A percentile compares a stretch with the other conserved stretches of the same genome.
phyloP scores from a whole-genome alignment of 2,329 filamentous ascomycete genomes.

The Cercospora zeina region DNA sequence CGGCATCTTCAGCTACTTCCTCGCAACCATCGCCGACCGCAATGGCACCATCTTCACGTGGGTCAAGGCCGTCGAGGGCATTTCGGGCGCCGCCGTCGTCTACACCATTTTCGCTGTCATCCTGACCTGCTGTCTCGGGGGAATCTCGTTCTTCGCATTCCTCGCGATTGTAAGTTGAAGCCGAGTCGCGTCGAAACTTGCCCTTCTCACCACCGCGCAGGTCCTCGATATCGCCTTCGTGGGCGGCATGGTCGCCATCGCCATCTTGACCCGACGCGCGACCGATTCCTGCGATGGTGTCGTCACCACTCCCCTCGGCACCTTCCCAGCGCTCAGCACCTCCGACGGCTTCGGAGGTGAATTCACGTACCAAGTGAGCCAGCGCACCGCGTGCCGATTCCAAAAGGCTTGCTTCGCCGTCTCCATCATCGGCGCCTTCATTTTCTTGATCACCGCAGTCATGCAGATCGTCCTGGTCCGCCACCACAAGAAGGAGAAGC shows the following conservation, averaged over 20 bases:
- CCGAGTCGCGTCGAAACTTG: neutral
- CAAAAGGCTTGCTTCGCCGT: constrained; percentile 77
- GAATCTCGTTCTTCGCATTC: constrained; percentile 69
- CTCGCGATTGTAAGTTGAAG: constrained; percentile 57
- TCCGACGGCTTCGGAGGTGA: constrained; percentile 54
- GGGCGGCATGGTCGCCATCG: constrained; percentile 78
- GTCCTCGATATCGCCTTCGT: constrained; percentile 75
- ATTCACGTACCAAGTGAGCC: constrained; percentile 49
- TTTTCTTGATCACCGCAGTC: constrained; percentile 72
- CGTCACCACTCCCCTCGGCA: constrained; percentile 69
- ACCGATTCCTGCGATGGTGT: constrained; percentile 64
- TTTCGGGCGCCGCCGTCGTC: constrained; percentile 71
- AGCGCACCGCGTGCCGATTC: constrained; percentile 68
- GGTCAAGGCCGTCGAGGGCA: constrained; percentile 61
- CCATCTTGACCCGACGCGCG: constrained; percentile 70
- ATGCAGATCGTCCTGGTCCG: constrained; percentile 68
- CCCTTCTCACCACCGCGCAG: constrained; percentile 8
- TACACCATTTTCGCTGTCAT: constrained; percentile 74
- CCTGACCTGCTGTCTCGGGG: constrained; percentile 76
- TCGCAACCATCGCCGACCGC: constrained; percentile 69
- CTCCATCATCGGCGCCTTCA: constrained; percentile 73
- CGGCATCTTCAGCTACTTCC: constrained; percentile 70
- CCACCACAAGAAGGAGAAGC: constrained; percentile 72
- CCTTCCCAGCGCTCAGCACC: constrained; percentile 55
- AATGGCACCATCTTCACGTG: constrained; percentile 62